Evolutionary conservation across 768 basidiomycete species (phyloP), one percentile per base, ranked within the genome.

Genomic region (Hortiboletus campestris): DNA sequence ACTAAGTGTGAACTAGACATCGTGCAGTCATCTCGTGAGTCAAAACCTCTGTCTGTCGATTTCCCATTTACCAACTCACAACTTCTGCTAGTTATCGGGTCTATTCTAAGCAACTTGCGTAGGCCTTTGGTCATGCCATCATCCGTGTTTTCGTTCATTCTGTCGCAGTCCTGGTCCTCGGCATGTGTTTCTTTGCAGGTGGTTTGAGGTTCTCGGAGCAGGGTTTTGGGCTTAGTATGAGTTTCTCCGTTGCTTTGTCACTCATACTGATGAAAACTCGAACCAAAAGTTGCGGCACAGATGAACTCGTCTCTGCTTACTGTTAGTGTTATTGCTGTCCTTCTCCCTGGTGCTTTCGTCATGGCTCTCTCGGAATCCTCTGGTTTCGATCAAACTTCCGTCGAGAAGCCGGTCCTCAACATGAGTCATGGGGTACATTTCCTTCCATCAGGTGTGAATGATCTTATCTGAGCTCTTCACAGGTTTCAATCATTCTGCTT

Each of bases 121-220:
- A 59, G 29, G 82, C 70, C 4, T 13, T 45, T 12, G 35, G 11
- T 17, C 5, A 34, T 51, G 29, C 46, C n/a, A 6, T 34, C 13
- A 20, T 22, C 2, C 11, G 22, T 42, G 5, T 11, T n/a, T 10
- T 35, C 39, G 32, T 46, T 57, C 55, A 48, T 46, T 3, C 41
- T 22, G 6, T 17, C n/a, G 20, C 46, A 91, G 89, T 94, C 3
- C 81, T 94, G 35, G 89, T 93, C 14, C 79, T 92, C 16, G 91
- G 91, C 12, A 82, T 93, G 69, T 89, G 88, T 61, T 89, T 91
- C 71, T 88, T 92, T 56, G 90, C 89, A 1, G 90, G 90, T 11
- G 90, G 90, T 2, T 64, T 84, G 58, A 79, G 80, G 11, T 91
- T 85, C 60, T 83, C 86, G 7, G 88, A 91, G 64, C 90, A 91